Conservation (phyloP, 2,329 filamentous ascomycete species). For the Trichoderma polysporum region DNA sequence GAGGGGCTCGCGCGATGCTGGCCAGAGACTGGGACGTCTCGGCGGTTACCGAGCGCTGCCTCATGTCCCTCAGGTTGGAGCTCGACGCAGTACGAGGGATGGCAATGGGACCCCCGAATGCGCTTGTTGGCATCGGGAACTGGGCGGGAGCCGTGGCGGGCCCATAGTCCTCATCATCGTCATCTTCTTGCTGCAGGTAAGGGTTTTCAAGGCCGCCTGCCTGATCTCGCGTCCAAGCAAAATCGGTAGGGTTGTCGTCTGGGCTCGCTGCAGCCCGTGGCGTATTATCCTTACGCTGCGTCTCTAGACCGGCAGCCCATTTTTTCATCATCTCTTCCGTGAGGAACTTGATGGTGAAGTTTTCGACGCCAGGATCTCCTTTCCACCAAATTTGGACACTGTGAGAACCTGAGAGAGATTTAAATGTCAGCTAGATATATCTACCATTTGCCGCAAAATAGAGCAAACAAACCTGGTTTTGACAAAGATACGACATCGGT, state of each 20-base stretch:
- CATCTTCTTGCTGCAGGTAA: constrained; percentile 65
- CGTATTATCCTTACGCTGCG: constrained; percentile 65
- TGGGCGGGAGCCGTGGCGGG: constrained; percentile 38
- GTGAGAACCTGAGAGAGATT: constrained; percentile 67
- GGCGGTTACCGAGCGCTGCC: constrained; percentile 72
- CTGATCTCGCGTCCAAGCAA: constrained; percentile 74
- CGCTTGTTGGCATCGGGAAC: constrained; percentile 34
- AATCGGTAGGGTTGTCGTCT: constrained; percentile 64
- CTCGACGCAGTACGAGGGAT: constrained; percentile 58
- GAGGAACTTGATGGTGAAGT: constrained; percentile 89
- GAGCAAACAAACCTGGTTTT: constrained; percentile 69
- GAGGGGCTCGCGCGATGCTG: constrained; percentile 58
- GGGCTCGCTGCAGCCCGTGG: constrained; percentile 48
- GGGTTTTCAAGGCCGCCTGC: constrained; percentile 73
- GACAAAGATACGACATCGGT: constrained; percentile 87
- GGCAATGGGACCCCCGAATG: constrained; percentile 27
- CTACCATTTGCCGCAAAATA: not conserved
- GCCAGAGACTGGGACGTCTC: constrained; percentile 64
- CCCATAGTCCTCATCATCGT: constrained; percentile 58
- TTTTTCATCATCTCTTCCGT: constrained; percentile 93
- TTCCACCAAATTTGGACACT: constrained; percentile 99
- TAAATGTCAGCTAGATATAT: not conserved
- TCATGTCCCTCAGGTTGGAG: constrained; percentile 72
- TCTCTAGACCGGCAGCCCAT: constrained; percentile 79
- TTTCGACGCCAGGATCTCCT: constrained; percentile 91